Percentiles rank a stretch among this genome's conserved stretches.
Evolutionary conservation across 2,329 filamentous ascomycete species (phyloP).

Genomic region (Xylariaceae sp.): DNA sequence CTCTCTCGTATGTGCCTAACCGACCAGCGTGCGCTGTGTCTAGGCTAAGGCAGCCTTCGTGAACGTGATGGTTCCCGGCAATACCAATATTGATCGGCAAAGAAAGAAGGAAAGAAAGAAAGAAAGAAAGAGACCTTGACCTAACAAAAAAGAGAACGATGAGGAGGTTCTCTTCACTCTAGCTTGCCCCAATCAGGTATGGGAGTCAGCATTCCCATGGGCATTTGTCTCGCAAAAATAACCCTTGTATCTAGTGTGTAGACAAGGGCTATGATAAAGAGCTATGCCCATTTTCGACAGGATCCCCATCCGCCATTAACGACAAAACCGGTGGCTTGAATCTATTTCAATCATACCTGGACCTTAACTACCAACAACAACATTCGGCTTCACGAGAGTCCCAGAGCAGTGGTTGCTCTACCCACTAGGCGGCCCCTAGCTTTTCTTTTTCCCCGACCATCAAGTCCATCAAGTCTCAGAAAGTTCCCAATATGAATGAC

Average conservation of each 20-base stretch:
- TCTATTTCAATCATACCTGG: neutral
- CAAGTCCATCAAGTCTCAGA: neutral
- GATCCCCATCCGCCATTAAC: neutral
- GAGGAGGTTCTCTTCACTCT: neutral
- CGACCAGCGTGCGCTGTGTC: neutral
- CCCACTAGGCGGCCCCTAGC: no score
- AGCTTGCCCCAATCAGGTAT: neutral
- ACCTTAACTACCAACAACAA: neutral
- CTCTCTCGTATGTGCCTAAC: neutral
- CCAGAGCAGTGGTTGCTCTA: neutral
- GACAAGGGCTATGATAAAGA: neutral
- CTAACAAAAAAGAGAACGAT: neutral
- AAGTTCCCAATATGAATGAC: neutral
- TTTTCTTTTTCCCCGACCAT: no score
- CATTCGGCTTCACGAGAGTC: neutral
- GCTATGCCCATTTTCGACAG: neutral
- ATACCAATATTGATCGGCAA: neutral
- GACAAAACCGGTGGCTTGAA: neutral
- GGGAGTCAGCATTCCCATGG: neutral
- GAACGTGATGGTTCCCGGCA: neutral
- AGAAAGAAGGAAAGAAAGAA: neutral
- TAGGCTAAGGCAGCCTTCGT: neutral
- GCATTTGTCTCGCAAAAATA: neutral
- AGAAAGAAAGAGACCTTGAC: no score
- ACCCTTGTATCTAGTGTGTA: no score